Conservation (phyloP, 1,284 basidiomycete genomes). For the Sanghuangporus sanghuang region DNA sequence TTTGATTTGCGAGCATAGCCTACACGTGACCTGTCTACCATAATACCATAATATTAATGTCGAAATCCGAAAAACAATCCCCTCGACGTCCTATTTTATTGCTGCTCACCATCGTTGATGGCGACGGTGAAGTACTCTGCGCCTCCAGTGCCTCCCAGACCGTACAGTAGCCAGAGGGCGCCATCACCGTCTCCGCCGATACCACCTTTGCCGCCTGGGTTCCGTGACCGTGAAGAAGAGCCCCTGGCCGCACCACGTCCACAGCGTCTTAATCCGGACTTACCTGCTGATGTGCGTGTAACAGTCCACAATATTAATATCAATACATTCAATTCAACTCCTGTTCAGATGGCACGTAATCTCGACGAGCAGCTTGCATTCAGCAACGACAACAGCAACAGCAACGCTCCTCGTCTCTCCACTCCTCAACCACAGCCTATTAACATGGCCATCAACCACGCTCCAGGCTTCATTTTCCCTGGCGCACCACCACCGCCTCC, state of each 20-base stretch:
- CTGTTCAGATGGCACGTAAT: constrained; percentile 56
- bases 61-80: too few relatives aligned
- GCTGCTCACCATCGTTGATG: not conserved
- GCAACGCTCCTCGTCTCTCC: constrained; percentile 13
- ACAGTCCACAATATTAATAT: constrained; percentile 1
- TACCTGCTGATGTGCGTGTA: constrained; percentile 56
- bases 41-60: too few relatives aligned
- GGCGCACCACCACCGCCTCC: constrained; percentile 20
- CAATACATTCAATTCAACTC: constrained; percentile 13
- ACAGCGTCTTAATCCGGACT: constrained; percentile 52
- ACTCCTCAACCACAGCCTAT: constrained; percentile 17
- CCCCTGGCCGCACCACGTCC: constrained; percentile 67
- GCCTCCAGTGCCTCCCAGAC: constrained; percentile 14
- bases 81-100: not conserved
- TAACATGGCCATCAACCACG: constrained; percentile 21
- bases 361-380: constrained; percentile 44
- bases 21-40: not conserved
- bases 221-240: constrained; percentile 28
- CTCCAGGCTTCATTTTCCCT: constrained; percentile 18
- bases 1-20: not conserved
- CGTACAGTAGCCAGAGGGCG: not conserved
- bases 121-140: not conserved
- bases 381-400: constrained; percentile 1
- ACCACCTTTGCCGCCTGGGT: constrained; percentile 9
- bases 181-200: constrained; percentile 7